Base-by-base conservation (phyloP, 306 rosid genomes). In the Trichosanthes cucumerina region DNA sequence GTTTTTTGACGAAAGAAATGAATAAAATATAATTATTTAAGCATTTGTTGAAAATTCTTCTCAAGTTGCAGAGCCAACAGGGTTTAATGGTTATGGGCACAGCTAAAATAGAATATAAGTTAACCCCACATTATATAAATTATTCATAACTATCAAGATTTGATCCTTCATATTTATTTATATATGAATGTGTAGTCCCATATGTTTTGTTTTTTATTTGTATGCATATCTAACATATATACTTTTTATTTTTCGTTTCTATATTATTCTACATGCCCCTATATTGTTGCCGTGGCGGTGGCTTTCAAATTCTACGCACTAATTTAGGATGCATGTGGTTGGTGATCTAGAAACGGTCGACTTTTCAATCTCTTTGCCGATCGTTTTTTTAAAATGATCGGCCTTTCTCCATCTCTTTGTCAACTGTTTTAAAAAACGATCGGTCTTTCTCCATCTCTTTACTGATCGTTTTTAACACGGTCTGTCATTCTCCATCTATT, bases 31-130 rank as follows among this genome's bases (percentile, higher is more conserved):
- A n/a, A n/a, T 63, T 63, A 63, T 33, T 34, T 16, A 66, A 66
- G 14, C 3, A 65, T 65, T 65, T 58, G 49, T 65, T 38, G 73
- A 38, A 38, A 65, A 7, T 36, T 11, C 34, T 23, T 31, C 49
- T 19, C 73, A 65, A 34, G 49, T 3, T 65, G 49, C 2, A 19
- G 49, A 38, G 49, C 12, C 21, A 62, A 3, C 69, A 31, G 12
- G 69, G 43, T 15, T 63, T 46, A 71, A 24, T 71, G 23, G 23
- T 71, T 71, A 71, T 71, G 76, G 76, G 76, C 76, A 71, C 76
- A 10, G 0, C 33, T 43, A 70, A 6, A 41, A 69, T 69, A 69
- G 0, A 39, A 43, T 43, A 39, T 2, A 36, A 69, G 14, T 9
- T 65, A 38, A 39, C 75, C 75, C 54, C 75, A 39, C 54, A 10